Base-by-base conservation (phyloP, 139 green algal genomes). In the Coelastrella sp. region DNA sequence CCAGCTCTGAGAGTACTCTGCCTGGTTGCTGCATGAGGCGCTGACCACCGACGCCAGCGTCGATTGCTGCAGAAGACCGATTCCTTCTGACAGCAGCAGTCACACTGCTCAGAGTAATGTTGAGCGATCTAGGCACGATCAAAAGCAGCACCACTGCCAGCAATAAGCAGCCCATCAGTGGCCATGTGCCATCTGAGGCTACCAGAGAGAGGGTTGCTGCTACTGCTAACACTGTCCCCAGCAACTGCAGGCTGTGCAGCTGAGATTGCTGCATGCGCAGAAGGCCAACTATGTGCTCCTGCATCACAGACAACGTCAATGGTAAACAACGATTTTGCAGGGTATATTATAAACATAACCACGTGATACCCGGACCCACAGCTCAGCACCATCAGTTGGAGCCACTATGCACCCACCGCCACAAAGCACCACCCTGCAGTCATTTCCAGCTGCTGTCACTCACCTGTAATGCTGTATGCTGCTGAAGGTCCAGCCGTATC, bases 391-490 rank as follows among this genome's bases (percentile, higher is more conserved):
- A n/a, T n/a, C n/a, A n/a, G n/a, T n/a, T n/a, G n/a, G n/a, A n/a
- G n/a, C n/a, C n/a, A n/a, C n/a, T n/a, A n/a, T n/a, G n/a, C n/a
- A n/a, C n/a, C n/a, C n/a, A 57, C 11, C 11, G 15, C 15, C 45
- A 23, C 45, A 57, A 57, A 57, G 11, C 45, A 57, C 11, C 45
- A 9, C 45, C 45, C 45, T 57, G 45, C 15, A 57, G n/a, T n/a
- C n/a, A 57, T 9, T 23, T 13, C 45, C 45, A 9, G 15, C 45
- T 57, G 45, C 45, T 57, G 45, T 23, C 45, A 57, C 66, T 6
- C 63, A 85, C 73, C 74, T 81, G 84, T 77, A 85, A 48, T 2
- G 75, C 75, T 6, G 76, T 85, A 27, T 85, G 84, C 50, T 88
- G 74, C 84, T 88, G 84, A 75, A 77, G 25, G 64, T 88, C 66